A percentile compares a stretch with the other conserved stretches of the same genome.
phyloP scores from a whole-genome alignment of 1,284 basidiomycete species.

The Takashimella tepidaria region DNA sequence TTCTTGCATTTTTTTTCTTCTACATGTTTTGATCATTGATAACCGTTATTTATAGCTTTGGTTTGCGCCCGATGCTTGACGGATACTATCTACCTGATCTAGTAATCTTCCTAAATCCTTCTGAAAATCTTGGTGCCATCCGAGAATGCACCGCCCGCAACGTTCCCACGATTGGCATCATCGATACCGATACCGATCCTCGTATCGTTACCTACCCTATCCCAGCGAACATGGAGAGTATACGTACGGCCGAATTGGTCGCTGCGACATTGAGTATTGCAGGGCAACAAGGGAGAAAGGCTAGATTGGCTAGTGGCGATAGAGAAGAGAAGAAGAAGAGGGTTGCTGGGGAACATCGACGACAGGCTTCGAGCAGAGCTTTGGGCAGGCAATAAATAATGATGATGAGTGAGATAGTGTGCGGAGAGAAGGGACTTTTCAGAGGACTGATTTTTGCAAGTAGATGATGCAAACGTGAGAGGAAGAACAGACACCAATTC shows the following conservation, averaged over 20 bases:
- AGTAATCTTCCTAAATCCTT: constrained; percentile 81
- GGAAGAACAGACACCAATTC: no score
- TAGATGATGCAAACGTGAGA: no score
- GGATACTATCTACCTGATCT: constrained; percentile 74
- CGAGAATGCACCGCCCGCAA: constrained; percentile 77
- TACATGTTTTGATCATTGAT: no score
- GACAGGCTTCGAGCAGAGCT: no score
- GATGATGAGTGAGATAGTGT: no score
- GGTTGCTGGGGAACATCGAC: not conserved
- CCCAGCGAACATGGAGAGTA: constrained; percentile 78
- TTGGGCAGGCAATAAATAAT: no score
- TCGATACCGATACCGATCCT: constrained; percentile 94
- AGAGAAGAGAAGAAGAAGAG: constrained; percentile 1
- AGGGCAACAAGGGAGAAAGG: constrained; percentile 65
- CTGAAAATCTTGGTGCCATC: constrained; percentile 74
- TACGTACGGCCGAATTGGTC: constrained; percentile 83
- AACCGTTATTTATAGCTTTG: constrained; percentile 51
- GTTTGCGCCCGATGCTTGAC: constrained; percentile 56
- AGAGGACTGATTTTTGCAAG: no score
- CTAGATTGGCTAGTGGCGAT: constrained; percentile 45
- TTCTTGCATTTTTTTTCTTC: not conserved
- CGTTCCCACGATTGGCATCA: constrained; percentile 80
- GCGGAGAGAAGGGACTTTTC: no score
- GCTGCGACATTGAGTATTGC: constrained; percentile 87
- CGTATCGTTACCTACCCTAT: constrained; percentile 97